Evolutionary conservation across 371 early-diverging fungal species (phyloP).

Genomic region (Saksenaea oblongispora): DNA sequence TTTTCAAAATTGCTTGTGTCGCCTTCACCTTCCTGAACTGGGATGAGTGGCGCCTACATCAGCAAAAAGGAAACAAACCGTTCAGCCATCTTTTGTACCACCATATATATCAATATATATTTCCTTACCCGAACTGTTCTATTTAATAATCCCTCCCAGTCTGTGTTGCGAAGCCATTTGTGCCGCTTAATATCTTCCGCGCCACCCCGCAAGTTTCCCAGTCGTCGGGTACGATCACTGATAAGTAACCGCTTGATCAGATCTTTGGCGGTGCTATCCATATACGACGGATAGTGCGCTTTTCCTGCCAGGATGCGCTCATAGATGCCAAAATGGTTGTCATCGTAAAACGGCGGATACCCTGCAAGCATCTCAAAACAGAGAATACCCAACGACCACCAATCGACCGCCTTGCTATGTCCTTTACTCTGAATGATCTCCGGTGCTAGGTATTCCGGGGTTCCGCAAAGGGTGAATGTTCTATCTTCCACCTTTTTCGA

Average conservation of each 20-base stretch:
- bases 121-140: constrained; percentile 57
- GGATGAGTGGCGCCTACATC: constrained; percentile 59
- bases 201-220: constrained; percentile 64
- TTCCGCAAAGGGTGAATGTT: constrained; percentile 97
- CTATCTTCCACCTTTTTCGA: constrained; percentile 83
- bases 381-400: constrained; percentile 98
- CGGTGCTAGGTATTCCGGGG: constrained; percentile 98
- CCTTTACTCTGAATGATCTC: constrained; percentile 98
- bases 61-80: constrained; percentile 29
- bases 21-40: constrained; percentile 59
- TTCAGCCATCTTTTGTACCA: background rate
- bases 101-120: background rate
- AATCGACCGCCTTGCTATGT: constrained; percentile 97
- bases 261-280: constrained; percentile 79
- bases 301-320: constrained; percentile 79
- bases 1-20: constrained; percentile 76
- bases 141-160: constrained; percentile 80
- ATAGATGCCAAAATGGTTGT: constrained; percentile 87
- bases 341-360: constrained; percentile 96
- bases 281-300: constrained; percentile 73
- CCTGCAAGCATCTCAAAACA: constrained; percentile 96
- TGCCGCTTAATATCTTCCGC: constrained; percentile 76
- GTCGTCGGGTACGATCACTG: constrained; percentile 75
- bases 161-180: constrained; percentile 84
- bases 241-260: constrained; percentile 76